phyloP scores from a whole-genome alignment of 176 grass and related monocot genomes.

The Themeda triandra region DNA sequence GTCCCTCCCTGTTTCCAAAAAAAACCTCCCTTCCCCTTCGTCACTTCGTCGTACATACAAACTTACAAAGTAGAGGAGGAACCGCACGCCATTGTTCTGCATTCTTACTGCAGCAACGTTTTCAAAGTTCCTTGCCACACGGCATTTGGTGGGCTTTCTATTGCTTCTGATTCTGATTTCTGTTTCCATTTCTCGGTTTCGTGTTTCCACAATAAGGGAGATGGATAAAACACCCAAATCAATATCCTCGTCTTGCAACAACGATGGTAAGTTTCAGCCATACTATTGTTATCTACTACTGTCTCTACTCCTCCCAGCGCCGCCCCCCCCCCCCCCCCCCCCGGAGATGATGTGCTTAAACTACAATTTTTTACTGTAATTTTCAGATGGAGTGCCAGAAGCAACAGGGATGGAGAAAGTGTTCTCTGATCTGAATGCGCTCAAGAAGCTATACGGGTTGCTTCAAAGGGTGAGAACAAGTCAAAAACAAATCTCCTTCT shows the following conservation, averaged over 20 bases:
- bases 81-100: not conserved
- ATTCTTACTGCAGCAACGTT: not conserved
- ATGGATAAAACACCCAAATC: conserved; percentile 2
- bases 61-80: not conserved
- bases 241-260: not conserved
- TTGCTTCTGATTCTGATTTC: not conserved
- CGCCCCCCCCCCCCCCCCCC: too few relatives aligned
- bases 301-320: too few relatives aligned
- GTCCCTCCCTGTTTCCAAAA: too few relatives aligned
- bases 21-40: too few relatives aligned
- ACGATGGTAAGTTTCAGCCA: not conserved
- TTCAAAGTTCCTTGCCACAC: not conserved
- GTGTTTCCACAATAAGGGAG: too few relatives aligned
- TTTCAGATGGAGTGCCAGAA: conserved; percentile 6
- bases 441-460: conserved; percentile 62
- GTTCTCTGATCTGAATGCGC: conserved; percentile 44
- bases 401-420: conserved; percentile 31
- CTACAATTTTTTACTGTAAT: not conserved
- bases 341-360: not conserved
- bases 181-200: not conserved
- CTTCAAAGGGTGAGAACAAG: conserved; percentile 26
- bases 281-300: not conserved
- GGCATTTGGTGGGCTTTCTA: not conserved
- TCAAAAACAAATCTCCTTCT: not conserved
- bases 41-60: not conserved